These are phyloP conservation scores for Rhodotorula diobovata DNA, from an alignment of 768 basidiomycete species.

Conservation along the genomic window DNA sequence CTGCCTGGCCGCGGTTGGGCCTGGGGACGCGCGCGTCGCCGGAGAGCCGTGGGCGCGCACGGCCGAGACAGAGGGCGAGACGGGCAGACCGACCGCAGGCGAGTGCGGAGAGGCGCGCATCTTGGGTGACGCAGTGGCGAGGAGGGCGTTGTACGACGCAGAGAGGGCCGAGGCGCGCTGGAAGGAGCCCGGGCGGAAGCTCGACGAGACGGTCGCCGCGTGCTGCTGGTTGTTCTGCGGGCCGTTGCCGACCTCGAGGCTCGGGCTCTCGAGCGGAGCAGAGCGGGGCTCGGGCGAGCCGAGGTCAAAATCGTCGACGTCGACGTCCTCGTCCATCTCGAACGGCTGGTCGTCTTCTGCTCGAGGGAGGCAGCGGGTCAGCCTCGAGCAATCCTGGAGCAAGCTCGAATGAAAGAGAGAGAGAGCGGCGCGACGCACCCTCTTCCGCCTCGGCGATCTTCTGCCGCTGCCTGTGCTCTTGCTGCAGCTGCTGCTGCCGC, in stretches of 20 bases:
- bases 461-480: too few relatives aligned
- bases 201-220: background rate
- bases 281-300: background rate
- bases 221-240: background rate
- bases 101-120: background rate
- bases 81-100: background rate
- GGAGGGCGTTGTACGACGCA: conserved; percentile 33
- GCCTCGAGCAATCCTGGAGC: too few relatives aligned
- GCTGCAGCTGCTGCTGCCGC: background rate
- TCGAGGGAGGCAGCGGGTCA: background rate
- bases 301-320: conserved; percentile 17
- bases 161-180: conserved; percentile 30
- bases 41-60: background rate
- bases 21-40: background rate
- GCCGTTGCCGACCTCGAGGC: background rate
- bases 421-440: conserved; percentile 3
- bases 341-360: conserved; percentile 11
- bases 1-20: too few relatives aligned
- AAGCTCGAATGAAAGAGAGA: background rate
- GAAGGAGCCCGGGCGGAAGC: conserved; percentile 21
- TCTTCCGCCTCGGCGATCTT: background rate
- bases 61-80: background rate
- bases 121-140: conserved; percentile 3
- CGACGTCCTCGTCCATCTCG: conserved; percentile 41
- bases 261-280: background rate